phyloP scores from a whole-genome alignment of 2,329 filamentous ascomycete genomes.

The Aspergillus sp. region DNA sequence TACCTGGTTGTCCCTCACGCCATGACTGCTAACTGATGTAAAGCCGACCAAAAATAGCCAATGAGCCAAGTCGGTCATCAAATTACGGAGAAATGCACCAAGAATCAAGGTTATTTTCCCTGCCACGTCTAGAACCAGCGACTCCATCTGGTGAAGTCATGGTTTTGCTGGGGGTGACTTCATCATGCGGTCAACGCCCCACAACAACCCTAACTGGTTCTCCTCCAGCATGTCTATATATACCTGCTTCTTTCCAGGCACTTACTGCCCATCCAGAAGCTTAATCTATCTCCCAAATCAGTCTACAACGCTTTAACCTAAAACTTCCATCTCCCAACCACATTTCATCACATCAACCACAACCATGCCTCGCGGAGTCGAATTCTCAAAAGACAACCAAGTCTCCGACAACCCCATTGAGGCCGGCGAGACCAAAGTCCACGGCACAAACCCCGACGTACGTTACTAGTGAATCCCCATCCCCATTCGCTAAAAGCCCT shows the following conservation, averaged over 20 bases:
- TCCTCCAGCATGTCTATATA: not conserved
- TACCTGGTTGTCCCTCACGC: not conserved
- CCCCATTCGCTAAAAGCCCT: not conserved
- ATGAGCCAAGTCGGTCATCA: not conserved
- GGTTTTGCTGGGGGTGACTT: not conserved
- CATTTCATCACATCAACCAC: not conserved
- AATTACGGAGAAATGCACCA: not conserved
- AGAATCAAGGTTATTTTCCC: not conserved
- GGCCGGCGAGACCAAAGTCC: constrained; percentile 31
- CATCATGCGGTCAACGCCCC: not conserved
- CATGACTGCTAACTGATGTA: too few species aligned
- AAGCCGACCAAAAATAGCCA: too few species aligned
- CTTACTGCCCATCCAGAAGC: not conserved
- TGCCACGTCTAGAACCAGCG: too few species aligned
- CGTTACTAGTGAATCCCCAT: not conserved
- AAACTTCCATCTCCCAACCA: not conserved
- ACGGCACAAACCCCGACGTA: constrained; percentile 36
- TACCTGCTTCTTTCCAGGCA: not conserved
- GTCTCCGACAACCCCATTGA: constrained; percentile 40
- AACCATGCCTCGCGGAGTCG: constrained; percentile 41
- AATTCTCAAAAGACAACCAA: constrained; percentile 40
- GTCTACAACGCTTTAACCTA: too few species aligned
- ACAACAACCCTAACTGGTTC: not conserved
- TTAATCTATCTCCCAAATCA: not conserved
- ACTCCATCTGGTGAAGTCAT: not conserved